Conservation (phyloP, 768 basidiomycete species). For the Dacryopinax spathularia region DNA sequence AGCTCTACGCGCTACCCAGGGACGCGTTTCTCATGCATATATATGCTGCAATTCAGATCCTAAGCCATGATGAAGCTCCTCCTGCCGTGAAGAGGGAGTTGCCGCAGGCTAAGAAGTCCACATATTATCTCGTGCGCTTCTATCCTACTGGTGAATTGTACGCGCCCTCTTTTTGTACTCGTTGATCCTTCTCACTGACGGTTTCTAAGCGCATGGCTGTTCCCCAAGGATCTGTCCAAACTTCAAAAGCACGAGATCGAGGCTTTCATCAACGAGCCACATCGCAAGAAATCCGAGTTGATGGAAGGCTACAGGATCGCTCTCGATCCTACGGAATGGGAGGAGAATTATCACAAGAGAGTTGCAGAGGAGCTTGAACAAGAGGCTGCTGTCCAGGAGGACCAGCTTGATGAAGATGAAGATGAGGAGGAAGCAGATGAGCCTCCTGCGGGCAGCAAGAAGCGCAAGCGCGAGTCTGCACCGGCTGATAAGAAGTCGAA, state of each 20-base stretch:
- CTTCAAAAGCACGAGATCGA: constrained; percentile 71
- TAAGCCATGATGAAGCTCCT: constrained; percentile 57
- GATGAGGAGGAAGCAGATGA: constrained; percentile 36
- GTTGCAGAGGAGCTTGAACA: constrained; percentile 26
- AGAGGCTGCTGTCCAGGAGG: constrained; percentile 48
- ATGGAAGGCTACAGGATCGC: constrained; percentile 62
- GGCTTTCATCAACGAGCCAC: constrained; percentile 61
- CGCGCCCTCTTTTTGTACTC: constrained; percentile 22
- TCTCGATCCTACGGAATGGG: constrained; percentile 56
- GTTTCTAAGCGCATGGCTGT: constrained; percentile 60
- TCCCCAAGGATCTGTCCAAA: constrained; percentile 64
- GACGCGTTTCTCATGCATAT: constrained; percentile 3
- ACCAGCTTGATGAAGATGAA: constrained; percentile 45
- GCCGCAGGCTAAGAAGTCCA: constrained; percentile 55
- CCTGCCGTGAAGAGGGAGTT: constrained; percentile 49
- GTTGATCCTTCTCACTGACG: not conserved
- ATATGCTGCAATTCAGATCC: constrained; percentile 40
- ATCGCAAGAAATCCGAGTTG: constrained; percentile 65
- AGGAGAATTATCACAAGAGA: constrained; percentile 27
- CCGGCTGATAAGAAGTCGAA: constrained; percentile 28
- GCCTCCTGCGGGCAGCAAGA: constrained; percentile 24
- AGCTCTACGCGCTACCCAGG: constrained; percentile 14
- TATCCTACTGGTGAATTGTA: constrained; percentile 92
- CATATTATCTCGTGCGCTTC: constrained; percentile 65
- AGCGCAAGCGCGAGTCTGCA: constrained; percentile 33